Base-by-base conservation (phyloP, 192 early-diverging fungal species). In the Backusella sp. region DNA sequence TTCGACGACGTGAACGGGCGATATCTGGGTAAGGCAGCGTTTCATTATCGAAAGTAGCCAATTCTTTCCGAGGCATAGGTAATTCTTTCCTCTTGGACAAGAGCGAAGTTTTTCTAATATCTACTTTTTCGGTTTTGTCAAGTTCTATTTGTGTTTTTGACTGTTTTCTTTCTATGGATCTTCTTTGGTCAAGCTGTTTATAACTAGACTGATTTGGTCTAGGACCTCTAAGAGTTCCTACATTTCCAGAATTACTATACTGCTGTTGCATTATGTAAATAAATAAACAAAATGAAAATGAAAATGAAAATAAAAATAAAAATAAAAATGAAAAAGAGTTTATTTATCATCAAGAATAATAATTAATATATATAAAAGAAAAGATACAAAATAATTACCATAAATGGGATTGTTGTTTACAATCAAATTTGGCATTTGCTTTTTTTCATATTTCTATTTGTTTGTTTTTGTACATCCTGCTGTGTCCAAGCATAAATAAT, bases 191-290 rank as follows among this genome's bases (percentile, higher is more conserved):
- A 21, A 56, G 21, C 21, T 56, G 53, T 56, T 56, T 56, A 56
- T 56, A 56, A 21, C 53, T 56, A 9, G 53, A 56, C 53, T 56
- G 53, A 56, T 56, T 56, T 56, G n/a, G 53, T 56, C 53, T 56
- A 56, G 53, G 53, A 56, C 53, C 53, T 56, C 53, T 56, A 23
- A 56, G 53, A 56, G 53, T 56, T 56, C 53, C 53, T 56, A 56
- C 21, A 9, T 26, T 56, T 56, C 8, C 53, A 56, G n/a, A 26
- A n/a, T 56, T 56, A 56, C 53, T 56, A 56, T 56, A 56, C 53
- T 56, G 53, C 21, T 56, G 53, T 11, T 44, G 42, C 42, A 44
- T 44, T 44, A 56, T 56, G 7, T 23, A 56, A 21, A 56, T 56
- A 53, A 21, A 53, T n/a, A n/a, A 21, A 23, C 9, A 56, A 53